A percentile compares a stretch with the other conserved stretches of the same genome.
Conservation (phyloP, 345 rosid species). For the Ricinus communis region DNA sequence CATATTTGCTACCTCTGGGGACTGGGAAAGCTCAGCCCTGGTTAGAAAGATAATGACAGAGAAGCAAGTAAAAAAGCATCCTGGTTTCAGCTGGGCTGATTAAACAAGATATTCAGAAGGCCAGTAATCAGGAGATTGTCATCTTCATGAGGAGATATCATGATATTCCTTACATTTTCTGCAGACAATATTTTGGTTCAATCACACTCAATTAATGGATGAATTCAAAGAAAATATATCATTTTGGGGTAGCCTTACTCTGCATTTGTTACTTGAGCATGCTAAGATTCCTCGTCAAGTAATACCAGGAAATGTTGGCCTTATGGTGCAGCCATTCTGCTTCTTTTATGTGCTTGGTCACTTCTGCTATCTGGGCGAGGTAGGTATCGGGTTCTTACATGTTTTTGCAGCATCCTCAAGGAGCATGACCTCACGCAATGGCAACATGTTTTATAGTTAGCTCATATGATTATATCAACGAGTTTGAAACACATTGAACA, state of each 20-base stretch:
- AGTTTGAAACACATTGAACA: not conserved
- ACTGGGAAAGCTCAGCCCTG: conserved; percentile 71
- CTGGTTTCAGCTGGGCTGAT: conserved; percentile 61
- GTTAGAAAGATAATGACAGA: conserved; percentile 53
- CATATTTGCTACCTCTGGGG: conserved; percentile 66
- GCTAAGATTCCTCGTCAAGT: too few relatives aligned
- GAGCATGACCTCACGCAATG: not conserved
- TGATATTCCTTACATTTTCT: not conserved
- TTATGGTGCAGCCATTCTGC: not conserved
- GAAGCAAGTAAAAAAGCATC: conserved; percentile 46
- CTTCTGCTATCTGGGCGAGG: too few relatives aligned
- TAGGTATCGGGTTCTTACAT: not conserved
- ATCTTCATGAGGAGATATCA: conserved; percentile 5
- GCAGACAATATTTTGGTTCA: not conserved
- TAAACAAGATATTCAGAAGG: not conserved
- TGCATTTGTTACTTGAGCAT: not conserved
- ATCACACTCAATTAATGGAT: not conserved
- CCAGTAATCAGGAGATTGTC: not conserved
- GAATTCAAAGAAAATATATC: not conserved
- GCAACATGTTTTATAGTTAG: not conserved
- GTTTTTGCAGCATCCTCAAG: not conserved
- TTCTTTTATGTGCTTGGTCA: too few relatives aligned
- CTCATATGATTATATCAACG: not conserved
- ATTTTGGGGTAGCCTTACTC: not conserved
- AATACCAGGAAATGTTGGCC: not conserved